Conservation (phyloP, 2,329 filamentous ascomycete species). For the Kalaharituber pfeilii region DNA sequence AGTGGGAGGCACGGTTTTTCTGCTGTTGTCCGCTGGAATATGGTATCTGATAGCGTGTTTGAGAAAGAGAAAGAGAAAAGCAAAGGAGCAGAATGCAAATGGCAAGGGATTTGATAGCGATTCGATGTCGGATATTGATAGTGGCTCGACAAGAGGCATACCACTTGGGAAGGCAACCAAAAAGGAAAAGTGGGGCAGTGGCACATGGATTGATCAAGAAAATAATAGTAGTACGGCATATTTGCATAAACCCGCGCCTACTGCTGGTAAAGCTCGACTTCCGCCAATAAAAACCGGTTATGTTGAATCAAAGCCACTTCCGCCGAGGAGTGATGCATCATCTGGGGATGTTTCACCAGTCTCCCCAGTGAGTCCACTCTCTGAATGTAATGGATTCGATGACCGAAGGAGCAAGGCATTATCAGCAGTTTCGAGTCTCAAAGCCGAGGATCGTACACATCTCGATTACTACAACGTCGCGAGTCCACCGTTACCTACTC, state of each 20-base stretch:
- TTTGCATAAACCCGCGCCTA: not conserved
- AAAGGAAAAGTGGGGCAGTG: not conserved
- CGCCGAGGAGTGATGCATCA: not conserved
- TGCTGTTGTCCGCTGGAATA: not conserved
- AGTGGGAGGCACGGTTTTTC: not conserved
- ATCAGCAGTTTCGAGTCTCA: not conserved
- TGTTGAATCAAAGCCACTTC: not conserved
- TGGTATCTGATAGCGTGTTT: not conserved
- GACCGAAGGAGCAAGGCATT: not conserved
- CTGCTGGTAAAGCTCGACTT: not conserved
- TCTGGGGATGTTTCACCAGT: not conserved
- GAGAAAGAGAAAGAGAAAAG: not conserved
- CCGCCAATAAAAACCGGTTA: not conserved
- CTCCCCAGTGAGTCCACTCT: not conserved
- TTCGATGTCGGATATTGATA: not conserved
- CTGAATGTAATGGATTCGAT: not conserved
- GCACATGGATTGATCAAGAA: not conserved
- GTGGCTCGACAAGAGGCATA: not conserved
- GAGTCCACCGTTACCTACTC: not conserved
- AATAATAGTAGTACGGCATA: not conserved
- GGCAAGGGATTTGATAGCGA: not conserved
- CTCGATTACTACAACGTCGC: not conserved
- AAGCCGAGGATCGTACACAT: not conserved
- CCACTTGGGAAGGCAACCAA: not conserved
- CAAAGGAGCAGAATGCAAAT: not conserved